phyloP scores from a whole-genome alignment of 192 early-diverging fungal genomes.

The Backusella psychrophila region DNA sequence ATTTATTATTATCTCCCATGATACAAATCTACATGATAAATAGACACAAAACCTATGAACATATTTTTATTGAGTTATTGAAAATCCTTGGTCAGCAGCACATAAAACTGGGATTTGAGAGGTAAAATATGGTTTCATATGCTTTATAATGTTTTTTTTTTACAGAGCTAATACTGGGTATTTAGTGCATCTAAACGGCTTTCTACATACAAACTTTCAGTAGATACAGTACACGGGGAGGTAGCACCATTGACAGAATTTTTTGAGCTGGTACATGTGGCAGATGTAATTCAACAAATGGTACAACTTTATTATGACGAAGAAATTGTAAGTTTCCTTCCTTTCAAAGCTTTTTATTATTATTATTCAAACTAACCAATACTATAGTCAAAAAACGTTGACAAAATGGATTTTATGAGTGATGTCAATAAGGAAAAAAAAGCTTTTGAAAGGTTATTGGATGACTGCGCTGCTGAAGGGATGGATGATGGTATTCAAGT shows the following conservation, averaged over 20 bases:
- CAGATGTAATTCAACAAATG: constrained; percentile 93
- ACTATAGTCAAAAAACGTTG: constrained; percentile 62
- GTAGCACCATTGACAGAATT: constrained; percentile 75
- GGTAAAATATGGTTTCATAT: background rate
- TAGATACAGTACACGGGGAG: constrained; percentile 33
- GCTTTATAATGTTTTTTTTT: background rate
- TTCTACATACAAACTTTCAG: constrained; percentile 40
- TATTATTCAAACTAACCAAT: background rate
- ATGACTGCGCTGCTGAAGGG: constrained; percentile 88
- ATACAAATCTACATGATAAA: background rate
- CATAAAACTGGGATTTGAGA: constrained; percentile 67
- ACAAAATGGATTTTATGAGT: constrained; percentile 90
- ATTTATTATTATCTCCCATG: background rate
- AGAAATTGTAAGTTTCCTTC: constrained; percentile 61
- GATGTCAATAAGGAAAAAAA: constrained; percentile 92
- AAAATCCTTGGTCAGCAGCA: constrained; percentile 70
- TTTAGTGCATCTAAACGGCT: constrained; percentile 47
- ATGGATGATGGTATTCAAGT: constrained; percentile 89
- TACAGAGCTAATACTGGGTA: background rate
- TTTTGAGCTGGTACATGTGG: constrained; percentile 93
- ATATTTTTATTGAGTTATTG: constrained; percentile 76
- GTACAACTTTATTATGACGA: constrained; percentile 90
- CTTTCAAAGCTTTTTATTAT: background rate
- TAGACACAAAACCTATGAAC: constrained; percentile 73
- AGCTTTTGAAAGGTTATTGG: constrained; percentile 77